Percentiles rank a stretch among this genome's conserved stretches.
Evolutionary conservation across 768 basidiomycete species (phyloP).

Genomic region (Daedaleopsis nitida): DNA sequence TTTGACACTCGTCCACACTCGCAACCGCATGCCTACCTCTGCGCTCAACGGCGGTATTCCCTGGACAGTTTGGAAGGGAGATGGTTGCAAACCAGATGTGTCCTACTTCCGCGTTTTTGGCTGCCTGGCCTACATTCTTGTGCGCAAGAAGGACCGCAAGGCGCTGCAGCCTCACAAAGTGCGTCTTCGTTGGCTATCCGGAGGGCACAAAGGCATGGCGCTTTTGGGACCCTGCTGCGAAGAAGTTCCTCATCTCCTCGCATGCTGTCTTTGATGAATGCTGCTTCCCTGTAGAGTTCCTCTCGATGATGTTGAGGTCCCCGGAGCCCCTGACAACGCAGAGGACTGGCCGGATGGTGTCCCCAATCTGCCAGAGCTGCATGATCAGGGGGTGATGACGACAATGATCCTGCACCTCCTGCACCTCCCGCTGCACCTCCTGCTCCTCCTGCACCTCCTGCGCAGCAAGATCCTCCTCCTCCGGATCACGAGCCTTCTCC

Average conservation of each 20-base stretch:
- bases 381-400: constrained; percentile 13
- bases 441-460: background rate
- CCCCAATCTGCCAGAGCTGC: constrained; percentile 9
- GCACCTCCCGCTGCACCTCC: constrained; percentile 1
- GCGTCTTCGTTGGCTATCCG: constrained; percentile 30
- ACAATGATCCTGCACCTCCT: constrained; percentile 17
- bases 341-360: constrained; percentile 1
- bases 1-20: constrained; percentile 1
- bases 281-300: constrained; percentile 10
- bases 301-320: constrained; percentile 7
- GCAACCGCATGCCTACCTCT: constrained; percentile 6
- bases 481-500: background rate
- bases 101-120: constrained; percentile 39
- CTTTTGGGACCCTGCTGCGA: constrained; percentile 16
- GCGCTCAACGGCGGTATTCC: background rate
- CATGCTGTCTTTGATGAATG: constrained; percentile 16
- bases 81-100: constrained; percentile 28
- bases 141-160: constrained; percentile 38
- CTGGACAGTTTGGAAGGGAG: background rate
- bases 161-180: constrained; percentile 31
- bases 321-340: background rate
- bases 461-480: background rate
- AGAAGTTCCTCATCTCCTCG: constrained; percentile 11
- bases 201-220: constrained; percentile 2
- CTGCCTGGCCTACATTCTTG: constrained; percentile 40